phyloP scores from a whole-genome alignment of 345 rosid species.

The Eucalyptus sp. region DNA sequence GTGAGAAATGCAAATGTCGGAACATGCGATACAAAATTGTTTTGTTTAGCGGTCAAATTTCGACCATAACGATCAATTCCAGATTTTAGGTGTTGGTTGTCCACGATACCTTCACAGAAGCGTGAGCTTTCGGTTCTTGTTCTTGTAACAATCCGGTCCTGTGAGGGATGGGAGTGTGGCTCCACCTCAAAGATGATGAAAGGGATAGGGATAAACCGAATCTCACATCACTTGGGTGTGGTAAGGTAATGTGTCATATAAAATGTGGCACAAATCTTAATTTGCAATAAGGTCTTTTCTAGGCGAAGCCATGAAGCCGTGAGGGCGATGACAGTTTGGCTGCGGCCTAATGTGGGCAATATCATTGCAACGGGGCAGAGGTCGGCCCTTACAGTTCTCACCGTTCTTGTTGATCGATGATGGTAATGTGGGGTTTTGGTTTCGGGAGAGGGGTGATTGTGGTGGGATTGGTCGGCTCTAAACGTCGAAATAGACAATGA shows the following conservation, averaged over 20 bases:
- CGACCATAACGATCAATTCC: background rate
- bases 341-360: no score
- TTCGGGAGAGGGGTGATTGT: background rate
- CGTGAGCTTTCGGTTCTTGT: background rate
- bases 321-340: no score
- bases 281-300: accelerated
- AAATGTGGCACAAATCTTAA: no score
- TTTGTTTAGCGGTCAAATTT: background rate
- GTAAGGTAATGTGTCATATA: no score
- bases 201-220: accelerated
- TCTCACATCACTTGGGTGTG: accelerated
- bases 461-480: background rate
- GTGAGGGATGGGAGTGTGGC: accelerated
- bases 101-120: background rate
- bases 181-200: no score
- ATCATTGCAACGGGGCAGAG: no score
- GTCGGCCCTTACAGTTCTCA: no score
- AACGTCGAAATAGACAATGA: background rate
- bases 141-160: accelerated
- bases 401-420: background rate
- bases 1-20: background rate
- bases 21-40: background rate
- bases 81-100: background rate
- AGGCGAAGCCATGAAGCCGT: no score
- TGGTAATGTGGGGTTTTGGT: background rate